Evolutionary conservation across 371 early-diverging fungal species (phyloP).

Genomic region (Rhizopus delemar): DNA sequence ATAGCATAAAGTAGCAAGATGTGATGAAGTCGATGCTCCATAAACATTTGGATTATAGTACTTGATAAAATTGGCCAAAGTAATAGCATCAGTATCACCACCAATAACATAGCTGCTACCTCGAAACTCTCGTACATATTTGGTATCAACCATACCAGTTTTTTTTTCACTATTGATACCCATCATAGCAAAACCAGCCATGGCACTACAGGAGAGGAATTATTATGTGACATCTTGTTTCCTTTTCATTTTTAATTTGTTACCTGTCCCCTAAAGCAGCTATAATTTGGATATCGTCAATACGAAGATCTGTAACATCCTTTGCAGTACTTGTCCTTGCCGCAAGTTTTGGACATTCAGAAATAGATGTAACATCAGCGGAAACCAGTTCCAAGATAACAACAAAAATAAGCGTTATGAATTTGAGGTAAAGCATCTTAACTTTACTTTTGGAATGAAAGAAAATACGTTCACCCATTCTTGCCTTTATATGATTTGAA

Average conservation of each 20-base stretch:
- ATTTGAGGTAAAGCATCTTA: background rate
- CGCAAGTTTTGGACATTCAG: constrained; percentile 21
- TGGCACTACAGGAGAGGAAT: constrained; percentile 17
- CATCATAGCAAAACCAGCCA: constrained; percentile 31
- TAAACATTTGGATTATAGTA: constrained; percentile 27
- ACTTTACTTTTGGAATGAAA: background rate
- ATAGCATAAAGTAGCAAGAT: constrained; percentile 20
- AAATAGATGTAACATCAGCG: constrained; percentile 5
- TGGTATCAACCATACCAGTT: constrained; percentile 14
- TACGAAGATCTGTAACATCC: constrained; percentile 28
- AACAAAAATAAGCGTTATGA: background rate
- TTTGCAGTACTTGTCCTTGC: constrained; percentile 14
- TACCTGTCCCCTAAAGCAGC: constrained; percentile 30
- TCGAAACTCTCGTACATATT: constrained; percentile 25
- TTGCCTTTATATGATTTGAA: too few species aligned
- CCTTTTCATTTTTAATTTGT: background rate
- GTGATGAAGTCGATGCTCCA: constrained; percentile 31
- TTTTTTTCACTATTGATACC: constrained; percentile 18
- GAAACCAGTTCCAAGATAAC: constrained; percentile 2
- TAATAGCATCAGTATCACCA: constrained; percentile 30
- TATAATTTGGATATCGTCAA: constrained; percentile 31
- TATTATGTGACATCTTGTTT: background rate
- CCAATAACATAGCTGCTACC: constrained; percentile 39
- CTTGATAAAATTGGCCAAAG: constrained; percentile 31
- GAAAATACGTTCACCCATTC: too few species aligned